phyloP scores from a whole-genome alignment of 208 protist species.

The Acanthamoeba sp. region DNA sequence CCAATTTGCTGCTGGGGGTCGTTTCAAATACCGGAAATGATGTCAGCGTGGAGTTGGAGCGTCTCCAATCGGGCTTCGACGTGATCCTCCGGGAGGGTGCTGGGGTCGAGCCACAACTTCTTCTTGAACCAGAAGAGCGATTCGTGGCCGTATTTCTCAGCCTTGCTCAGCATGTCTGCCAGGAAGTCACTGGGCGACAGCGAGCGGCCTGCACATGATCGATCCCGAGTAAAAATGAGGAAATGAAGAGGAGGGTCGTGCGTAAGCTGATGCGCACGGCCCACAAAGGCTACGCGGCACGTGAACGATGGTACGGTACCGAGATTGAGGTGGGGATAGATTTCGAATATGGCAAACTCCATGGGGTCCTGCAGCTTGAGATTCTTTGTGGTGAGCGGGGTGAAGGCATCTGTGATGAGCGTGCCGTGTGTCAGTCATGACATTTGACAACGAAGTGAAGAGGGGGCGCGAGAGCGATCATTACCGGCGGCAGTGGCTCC shows the following conservation, averaged over 20 bases:
- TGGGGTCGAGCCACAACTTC: slow-evolving; percentile 30
- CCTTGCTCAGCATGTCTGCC: slow-evolving; percentile 13
- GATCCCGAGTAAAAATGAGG: too few species aligned
- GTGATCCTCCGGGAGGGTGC: neutral
- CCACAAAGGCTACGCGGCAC: neutral
- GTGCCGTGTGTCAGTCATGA: neutral
- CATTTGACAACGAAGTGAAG: neutral
- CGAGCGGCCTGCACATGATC: neutral
- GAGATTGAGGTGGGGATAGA: slow-evolving; percentile 15
- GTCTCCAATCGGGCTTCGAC: neutral
- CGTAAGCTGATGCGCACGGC: neutral
- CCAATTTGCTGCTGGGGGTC: too few species aligned
- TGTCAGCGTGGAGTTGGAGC: neutral
- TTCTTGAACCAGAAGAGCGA: slow-evolving; percentile 14
- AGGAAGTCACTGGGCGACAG: slow-evolving; percentile 11
- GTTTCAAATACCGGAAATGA: neutral
- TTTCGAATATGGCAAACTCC: slow-evolving; percentile 50
- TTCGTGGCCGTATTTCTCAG: slow-evolving; percentile 22
- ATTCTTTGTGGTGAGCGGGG: neutral
- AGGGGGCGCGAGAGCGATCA: neutral
- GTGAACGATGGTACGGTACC: neutral
- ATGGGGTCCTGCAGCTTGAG: neutral
- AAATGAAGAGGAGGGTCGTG: too few species aligned
- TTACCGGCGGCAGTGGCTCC: neutral
- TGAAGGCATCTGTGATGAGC: neutral